Conservation (phyloP, 2,329 filamentous ascomycete genomes). For the Scleromitrula shiraiana region DNA sequence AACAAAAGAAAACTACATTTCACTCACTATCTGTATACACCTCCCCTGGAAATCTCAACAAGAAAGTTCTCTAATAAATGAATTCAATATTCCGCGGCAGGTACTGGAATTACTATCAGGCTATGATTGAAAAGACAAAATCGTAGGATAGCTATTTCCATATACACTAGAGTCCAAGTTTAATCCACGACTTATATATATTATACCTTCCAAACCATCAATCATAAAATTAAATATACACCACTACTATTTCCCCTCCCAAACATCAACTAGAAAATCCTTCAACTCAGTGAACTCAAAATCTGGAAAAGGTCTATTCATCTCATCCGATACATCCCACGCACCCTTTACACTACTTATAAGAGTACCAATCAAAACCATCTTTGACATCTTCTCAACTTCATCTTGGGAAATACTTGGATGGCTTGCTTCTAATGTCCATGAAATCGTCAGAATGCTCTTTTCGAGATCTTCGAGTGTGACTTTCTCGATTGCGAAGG, state of each 20-base stretch:
- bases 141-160: neutral
- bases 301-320: slow-evolving; percentile 38
- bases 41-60: no score
- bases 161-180: no score
- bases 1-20: no score
- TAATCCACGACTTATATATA: no score
- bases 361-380: slow-evolving; percentile 36
- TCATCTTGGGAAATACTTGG: slow-evolving; percentile 31
- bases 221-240: no score
- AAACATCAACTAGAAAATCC: slow-evolving; percentile 33
- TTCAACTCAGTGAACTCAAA: slow-evolving; percentile 35
- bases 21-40: no score
- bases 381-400: slow-evolving; percentile 19
- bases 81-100: no score
- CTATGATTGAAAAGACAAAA: neutral
- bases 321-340: slow-evolving; percentile 37
- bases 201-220: no score
- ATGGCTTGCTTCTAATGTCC: slow-evolving; percentile 32
- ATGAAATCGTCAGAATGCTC: slow-evolving; percentile 35
- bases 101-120: neutral
- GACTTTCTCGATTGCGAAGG: slow-evolving; percentile 38
- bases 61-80: no score
- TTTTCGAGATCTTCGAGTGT: slow-evolving; percentile 39
- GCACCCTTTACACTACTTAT: slow-evolving; percentile 34
- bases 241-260: slow-evolving; percentile 28